Evolutionary conservation across 148 eudicot species (phyloP), one percentile per base, ranked within the genome.

Genomic region (Cornus florida): DNA sequence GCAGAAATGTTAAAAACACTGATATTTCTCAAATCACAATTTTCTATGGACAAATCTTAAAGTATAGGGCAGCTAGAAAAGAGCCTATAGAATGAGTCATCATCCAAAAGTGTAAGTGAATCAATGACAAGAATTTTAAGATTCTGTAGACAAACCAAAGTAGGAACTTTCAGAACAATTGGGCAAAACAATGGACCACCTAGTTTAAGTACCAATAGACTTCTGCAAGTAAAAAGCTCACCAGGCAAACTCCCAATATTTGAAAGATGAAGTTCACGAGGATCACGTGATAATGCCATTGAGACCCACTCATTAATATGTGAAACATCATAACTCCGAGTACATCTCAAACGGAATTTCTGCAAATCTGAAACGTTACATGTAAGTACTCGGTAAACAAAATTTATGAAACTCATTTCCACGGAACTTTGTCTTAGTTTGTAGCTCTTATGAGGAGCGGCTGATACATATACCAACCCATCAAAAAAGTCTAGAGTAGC

Each of bases 31-130:
- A 17, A 23, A 39, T 39, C 9, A 39, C 74, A 68, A 11, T 10
- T 2, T 4, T 46, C 14, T 1, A 69, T 20, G 4, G 32, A 1
- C 33, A 80, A 73, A 48, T 69, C 78, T 80, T 80, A 78, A 68
- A 80, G 83, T 20, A 69, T 48, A 74, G 83, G 78, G 67, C 83
- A 80, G 53, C 78, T 43, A n/a, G 74, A 75, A 59, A 80, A 59
- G 59, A 80, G 73, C 77, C 73, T 80, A 32, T n/a, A 16, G 43
- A 80, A 10, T 53, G 76, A 33, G 7, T 17, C 83, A 39, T 64
- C 68, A 16, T 75, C 53, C 56, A 41, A 12, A 41, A 80, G 6
- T 3, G 10, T 2, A 39, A 71, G 10, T 35, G 16, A 24, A 10
- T 7, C 1, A 39, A 80, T 48, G 43, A 50, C 65, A 10, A 80